phyloP scores from a whole-genome alignment of 164 flowering plant genomes.

The Vitis cinerea region DNA sequence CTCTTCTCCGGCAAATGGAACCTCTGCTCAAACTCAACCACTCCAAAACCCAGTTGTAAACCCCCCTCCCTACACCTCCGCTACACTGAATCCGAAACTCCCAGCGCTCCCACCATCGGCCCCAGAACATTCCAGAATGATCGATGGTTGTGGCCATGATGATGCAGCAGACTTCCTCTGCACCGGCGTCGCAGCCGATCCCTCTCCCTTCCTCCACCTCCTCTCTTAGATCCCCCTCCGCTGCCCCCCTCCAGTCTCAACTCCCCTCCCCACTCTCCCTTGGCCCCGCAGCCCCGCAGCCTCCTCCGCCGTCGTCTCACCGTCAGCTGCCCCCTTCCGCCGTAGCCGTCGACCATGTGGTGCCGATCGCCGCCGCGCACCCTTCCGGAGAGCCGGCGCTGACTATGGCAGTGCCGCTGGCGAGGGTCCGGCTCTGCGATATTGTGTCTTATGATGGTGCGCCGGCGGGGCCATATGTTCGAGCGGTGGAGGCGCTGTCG shows the following conservation, averaged over 20 bases:
- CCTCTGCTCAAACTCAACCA: too few relatives aligned
- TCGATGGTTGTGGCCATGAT: conserved; percentile 20
- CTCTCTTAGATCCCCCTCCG: conserved; percentile 20
- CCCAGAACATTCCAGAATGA: conserved; percentile 25
- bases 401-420: conserved; percentile 17
- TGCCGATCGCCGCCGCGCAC: conserved; percentile 33
- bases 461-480: conserved; percentile 42
- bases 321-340: conserved; percentile 1
- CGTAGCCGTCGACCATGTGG: conserved; percentile 23
- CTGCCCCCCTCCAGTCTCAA: conserved; percentile 9
- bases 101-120: too few relatives aligned
- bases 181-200: conserved; percentile 18
- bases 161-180: conserved; percentile 20
- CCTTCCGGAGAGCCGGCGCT: conserved; percentile 21
- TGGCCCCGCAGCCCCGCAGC: neutral
- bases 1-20: too few relatives aligned
- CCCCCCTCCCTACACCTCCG: too few relatives aligned
- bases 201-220: conserved; percentile 16
- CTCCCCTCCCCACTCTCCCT: conserved; percentile 20
- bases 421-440: conserved; percentile 67
- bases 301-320: neutral
- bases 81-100: too few relatives aligned
- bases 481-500: conserved; percentile 76
- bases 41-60: too few relatives aligned
- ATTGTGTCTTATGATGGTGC: conserved; percentile 80